Base-by-base conservation (phyloP, 345 rosid species). In the Brassica juncea region DNA sequence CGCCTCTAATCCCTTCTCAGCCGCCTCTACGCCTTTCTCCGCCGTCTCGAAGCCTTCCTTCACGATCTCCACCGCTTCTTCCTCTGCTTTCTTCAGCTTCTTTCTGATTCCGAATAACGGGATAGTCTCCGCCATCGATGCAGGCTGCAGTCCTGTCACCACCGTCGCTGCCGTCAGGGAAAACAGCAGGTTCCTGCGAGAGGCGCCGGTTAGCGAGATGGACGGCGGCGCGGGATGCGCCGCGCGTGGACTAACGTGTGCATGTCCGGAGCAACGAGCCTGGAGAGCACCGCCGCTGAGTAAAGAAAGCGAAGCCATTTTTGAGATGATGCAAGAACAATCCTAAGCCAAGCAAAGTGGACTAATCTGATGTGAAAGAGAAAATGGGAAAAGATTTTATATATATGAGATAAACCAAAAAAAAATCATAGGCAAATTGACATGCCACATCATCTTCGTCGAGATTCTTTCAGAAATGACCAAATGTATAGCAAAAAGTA, bases 61-160 rank as follows among this genome's bases (percentile, higher is more conserved):
- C 68, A 87, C 98, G 49, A 92, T 75, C 81, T 83, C 85, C 84
- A 87, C 97, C 11, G 97, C 92, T 68, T 82, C 88, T 39, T 92
- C 85, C 85, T 91, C 97, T 21, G 83, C 97, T n/a, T 81, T 86
- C 85, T 25, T 85, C 44, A 94, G 82, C 80, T 86, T 90, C 90
- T 84, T 94, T 86, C 90, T 84, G 32, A 94, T 78, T 1, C 97
- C 98, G 71, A 94, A 94, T 6, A 92, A 79, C 12, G 87, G 87
- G 32, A 94, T 94, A 78, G 89, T 84, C 84, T 78, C 76, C 28
- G 97, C 97, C 70, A 62, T 34, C 1, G 94, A 83, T 58, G 84
- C 67, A 42, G 77, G 59, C 66, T 82, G 88, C 68, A 79, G 42
- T 0, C 61, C 77, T 0, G 82, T 70, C 32, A 88, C 42, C 32